A percentile compares a stretch with the other conserved stretches of the same genome.
These are phyloP conservation scores for Dianthus caryophyllus DNA, from an alignment of 148 eudicot species.

Conservation along the genomic window DNA sequence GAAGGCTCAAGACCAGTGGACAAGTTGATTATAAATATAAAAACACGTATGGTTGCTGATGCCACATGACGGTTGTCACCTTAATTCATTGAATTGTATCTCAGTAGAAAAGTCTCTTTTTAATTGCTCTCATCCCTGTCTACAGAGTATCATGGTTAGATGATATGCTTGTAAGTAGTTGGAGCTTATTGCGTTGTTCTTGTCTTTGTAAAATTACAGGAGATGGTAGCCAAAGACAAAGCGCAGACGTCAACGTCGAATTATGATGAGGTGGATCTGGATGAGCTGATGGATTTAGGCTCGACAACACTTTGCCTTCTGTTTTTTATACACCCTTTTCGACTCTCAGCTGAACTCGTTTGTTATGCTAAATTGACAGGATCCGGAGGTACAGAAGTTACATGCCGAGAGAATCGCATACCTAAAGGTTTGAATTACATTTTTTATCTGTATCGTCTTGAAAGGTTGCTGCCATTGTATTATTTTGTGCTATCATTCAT, in stretches of 20 bases:
- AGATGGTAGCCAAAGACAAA: constrained; percentile 63
- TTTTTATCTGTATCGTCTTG: constrained; percentile 8
- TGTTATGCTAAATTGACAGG: constrained; percentile 39
- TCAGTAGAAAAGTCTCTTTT: background rate
- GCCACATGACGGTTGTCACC: background rate
- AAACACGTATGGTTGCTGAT: background rate
- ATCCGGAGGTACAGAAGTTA: constrained; percentile 93
- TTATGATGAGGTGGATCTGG: constrained; percentile 85
- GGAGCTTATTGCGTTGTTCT: background rate
- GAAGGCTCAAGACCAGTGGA: background rate
- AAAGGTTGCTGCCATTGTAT: background rate
- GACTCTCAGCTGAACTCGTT: background rate
- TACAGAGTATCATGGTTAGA: background rate
- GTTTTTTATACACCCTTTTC: background rate
- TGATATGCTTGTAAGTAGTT: background rate
- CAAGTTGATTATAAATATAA: background rate
- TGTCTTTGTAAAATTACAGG: constrained; percentile 35
- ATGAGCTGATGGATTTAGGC: constrained; percentile 96
- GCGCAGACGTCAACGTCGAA: constrained; percentile 49
- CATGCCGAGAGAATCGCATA: constrained; percentile 88
- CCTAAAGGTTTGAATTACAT: constrained; percentile 48
- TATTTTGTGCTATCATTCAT: background rate
- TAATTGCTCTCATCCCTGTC: background rate
- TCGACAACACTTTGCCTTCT: constrained; percentile 6
- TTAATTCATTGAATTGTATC: background rate